Percentiles rank a stretch among this genome's conserved stretches.
Evolutionary conservation across 2,329 filamentous ascomycete genomes (phyloP).

Genomic region (Chalara sp.): DNA sequence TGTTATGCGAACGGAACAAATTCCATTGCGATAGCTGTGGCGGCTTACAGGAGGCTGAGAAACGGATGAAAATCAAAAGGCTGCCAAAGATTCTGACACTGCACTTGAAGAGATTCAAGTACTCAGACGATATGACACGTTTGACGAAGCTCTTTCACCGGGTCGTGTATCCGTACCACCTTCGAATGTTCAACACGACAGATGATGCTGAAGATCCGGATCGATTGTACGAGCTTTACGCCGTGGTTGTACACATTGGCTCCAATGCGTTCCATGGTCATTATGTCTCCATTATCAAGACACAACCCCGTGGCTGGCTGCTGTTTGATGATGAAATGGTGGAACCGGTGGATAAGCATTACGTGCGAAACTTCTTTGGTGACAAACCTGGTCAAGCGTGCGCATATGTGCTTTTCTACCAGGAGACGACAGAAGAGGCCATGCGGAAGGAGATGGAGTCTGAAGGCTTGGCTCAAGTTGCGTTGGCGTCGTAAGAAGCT

Average conservation of each 20-base stretch:
- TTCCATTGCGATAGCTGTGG: conserved; percentile 98
- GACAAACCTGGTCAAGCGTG: conserved; percentile 87
- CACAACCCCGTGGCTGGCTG: conserved; percentile 89
- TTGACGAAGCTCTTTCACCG: conserved; percentile 95
- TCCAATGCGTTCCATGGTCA: conserved; percentile 96
- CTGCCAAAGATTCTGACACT: conserved; percentile 86
- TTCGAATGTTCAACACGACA: conserved; percentile 77
- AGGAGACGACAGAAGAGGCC: conserved; percentile 72
- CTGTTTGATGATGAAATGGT: conserved; percentile 98
- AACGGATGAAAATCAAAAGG: conserved; percentile 98
- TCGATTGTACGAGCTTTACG: conserved; percentile 91
- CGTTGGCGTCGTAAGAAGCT: conserved; percentile 50
- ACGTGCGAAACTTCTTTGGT: conserved; percentile 94
- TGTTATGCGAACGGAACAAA: conserved; percentile 97
- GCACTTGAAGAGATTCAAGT: conserved; percentile 96
- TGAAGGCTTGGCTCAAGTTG: conserved; percentile 58
- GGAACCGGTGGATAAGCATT: conserved; percentile 93
- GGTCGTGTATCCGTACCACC: conserved; percentile 93
- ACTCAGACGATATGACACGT: conserved; percentile 89
- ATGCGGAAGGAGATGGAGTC: conserved; percentile 73
- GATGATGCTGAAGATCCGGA: conserved; percentile 94
- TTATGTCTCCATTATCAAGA: conserved; percentile 97
- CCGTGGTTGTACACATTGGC: conserved; percentile 94
- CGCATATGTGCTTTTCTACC: conserved; percentile 96
- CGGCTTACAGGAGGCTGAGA: conserved; percentile 93